Conservation (phyloP, 208 protist species). For the Leishmania major region DNA sequence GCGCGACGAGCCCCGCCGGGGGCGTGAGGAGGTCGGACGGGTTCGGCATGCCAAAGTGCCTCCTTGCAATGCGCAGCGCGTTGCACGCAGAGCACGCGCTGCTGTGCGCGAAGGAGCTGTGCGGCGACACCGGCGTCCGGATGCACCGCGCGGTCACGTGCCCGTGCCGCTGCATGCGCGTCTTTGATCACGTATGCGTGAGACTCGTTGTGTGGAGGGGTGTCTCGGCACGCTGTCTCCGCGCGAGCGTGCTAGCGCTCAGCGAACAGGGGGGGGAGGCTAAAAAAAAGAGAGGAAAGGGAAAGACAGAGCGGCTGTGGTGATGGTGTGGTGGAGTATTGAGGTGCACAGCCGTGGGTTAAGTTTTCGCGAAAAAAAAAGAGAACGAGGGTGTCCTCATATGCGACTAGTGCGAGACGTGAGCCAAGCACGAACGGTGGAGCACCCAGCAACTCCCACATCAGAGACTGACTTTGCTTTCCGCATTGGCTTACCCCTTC, state of each 20-base stretch:
- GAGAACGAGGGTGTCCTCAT: neutral
- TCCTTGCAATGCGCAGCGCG: neutral
- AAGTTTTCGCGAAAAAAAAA: neutral
- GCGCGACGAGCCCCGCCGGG: constrained; percentile 64
- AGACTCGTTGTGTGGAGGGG: neutral
- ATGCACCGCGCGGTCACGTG: neutral
- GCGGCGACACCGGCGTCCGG: neutral
- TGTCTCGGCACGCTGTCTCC: neutral
- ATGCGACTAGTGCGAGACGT: neutral
- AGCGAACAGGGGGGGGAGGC: neutral
- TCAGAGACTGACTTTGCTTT: neutral
- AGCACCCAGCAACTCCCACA: neutral
- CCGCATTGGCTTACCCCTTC: neutral
- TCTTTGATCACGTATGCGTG: neutral
- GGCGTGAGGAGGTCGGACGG: constrained; percentile 64
- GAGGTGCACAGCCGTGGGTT: neutral
- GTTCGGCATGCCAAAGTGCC: constrained; percentile 33
- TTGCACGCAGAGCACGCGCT: neutral
- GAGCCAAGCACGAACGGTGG: neutral
- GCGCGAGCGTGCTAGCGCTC: neutral
- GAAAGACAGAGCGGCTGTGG: neutral
- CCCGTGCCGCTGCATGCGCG: neutral
- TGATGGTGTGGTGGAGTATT: neutral
- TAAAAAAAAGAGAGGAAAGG: neutral
- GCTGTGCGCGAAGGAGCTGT: neutral